phyloP scores from a whole-genome alignment of 1,284 basidiomycete genomes.

The Pseudozyma flocculosa region DNA sequence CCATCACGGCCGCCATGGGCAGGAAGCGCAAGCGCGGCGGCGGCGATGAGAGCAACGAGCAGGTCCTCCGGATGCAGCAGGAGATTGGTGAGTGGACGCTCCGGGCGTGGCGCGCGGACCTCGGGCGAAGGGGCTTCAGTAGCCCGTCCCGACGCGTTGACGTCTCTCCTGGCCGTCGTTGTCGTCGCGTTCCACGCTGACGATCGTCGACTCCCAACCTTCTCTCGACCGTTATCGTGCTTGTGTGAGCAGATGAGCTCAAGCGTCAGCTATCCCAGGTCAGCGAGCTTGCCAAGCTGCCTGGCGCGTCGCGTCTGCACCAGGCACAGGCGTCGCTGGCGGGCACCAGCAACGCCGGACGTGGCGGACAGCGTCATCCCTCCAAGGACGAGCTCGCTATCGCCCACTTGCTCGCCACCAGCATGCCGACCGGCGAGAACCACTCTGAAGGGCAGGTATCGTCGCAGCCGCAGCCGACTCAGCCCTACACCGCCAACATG shows the following conservation, averaged over 20 bases:
- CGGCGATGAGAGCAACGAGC: constrained; percentile 21
- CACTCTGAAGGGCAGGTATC: constrained; percentile 10
- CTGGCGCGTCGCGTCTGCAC: background rate
- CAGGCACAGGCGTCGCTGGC: background rate
- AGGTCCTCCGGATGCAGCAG: constrained; percentile 23
- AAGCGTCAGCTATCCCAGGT: constrained; percentile 30
- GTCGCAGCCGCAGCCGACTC: background rate
- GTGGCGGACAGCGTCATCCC: constrained; percentile 16
- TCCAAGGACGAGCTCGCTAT: constrained; percentile 48
- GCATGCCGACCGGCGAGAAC: constrained; percentile 45
- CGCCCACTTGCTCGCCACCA: constrained; percentile 45
- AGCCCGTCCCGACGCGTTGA: too few relatives aligned
- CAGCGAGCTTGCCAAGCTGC: constrained; percentile 8
- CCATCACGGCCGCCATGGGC: constrained; percentile 12
- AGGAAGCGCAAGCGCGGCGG: constrained; percentile 24
- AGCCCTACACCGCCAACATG: background rate
- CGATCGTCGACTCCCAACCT: too few relatives aligned
- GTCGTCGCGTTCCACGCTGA: too few relatives aligned
- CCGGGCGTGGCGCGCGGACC: too few relatives aligned
- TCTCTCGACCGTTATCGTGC: too few relatives aligned
- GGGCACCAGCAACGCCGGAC: constrained; percentile 3
- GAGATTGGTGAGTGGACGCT: constrained; percentile 10
- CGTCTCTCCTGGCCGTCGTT: too few relatives aligned
- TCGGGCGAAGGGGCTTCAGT: too few relatives aligned
- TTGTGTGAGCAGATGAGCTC: constrained; percentile 5